Base-by-base conservation (phyloP, 208 protist genomes). In the Angomonas deanei region DNA sequence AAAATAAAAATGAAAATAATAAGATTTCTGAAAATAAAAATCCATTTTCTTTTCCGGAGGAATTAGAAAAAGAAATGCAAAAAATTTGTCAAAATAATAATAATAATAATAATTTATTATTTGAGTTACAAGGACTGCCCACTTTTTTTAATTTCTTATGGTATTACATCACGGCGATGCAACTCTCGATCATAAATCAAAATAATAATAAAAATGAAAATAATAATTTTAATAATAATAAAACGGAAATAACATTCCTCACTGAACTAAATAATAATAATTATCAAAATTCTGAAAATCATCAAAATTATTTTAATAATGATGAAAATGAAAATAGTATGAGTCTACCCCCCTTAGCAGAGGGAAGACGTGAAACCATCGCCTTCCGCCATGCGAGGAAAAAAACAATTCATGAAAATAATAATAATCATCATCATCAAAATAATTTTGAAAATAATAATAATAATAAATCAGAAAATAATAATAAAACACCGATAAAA, bases 181-280 rank as follows among this genome's bases (percentile, higher is more conserved):
- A n/a, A n/a, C n/a, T n/a, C n/a, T n/a, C n/a, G n/a, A n/a, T n/a
- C n/a, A n/a, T n/a, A n/a, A n/a, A n/a, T n/a, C n/a, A n/a, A n/a
- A n/a, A n/a, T n/a, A n/a, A n/a, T n/a, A n/a, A 42, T 42, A 42
- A 42, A n/a, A 42, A 42, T 42, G 8, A n/a, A 42, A 42, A 42
- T 42, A 42, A 42, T 42, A 42, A 42, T 42, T n/a, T n/a, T 42
- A 42, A 42, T 42, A 42, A 42, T 42, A 42, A 42, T 42, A 15
- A 42, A 42, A 15, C 8, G 36, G 15, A 15, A 42, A 42, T n/a
- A 42, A 42, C 36, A 15, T 15, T 15, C 15, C 36, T 42, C 36
- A n/a, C 15, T 42, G 15, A 42, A 42, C 11, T n/a, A 15, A 15
- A 42, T 42, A 42, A 42, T 42, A 42, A 42, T 42, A 42, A 42